Evolutionary conservation across 495 filamentous ascomycete genomes (phyloP), one percentile per base, ranked within the genome.

Genomic region (Aspergillus bertholletiae): DNA sequence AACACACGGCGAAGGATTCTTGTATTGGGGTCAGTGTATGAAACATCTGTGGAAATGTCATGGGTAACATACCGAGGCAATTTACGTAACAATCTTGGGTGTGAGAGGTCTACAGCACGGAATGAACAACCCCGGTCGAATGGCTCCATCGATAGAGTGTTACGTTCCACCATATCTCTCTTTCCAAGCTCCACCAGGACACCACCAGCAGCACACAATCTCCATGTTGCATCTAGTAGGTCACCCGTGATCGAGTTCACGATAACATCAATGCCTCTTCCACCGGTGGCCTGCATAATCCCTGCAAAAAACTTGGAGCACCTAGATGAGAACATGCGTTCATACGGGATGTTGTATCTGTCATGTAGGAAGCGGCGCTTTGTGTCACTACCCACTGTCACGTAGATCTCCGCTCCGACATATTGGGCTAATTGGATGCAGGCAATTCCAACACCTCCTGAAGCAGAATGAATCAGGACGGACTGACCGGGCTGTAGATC

Each of bases 381-480:
- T 26, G 73, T 67, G 0, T 68, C 49, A 1, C 55, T 72, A 0
- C 84, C 76, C 1, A 85, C 66, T 9, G 65, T 70, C 1, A 64
- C 55, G 55, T 61, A 75, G 8, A 76, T 66, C 21, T 65, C 53
- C 1, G 69, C 72, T 13, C 66, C 68, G 17, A 69, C 48, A 34
- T 59, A 47, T 27, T 60, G 60, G 4, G 69, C 66, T 20, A 77
- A 34, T 37, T 69, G 61, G 20, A 79, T 70, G 3, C 67, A 63
- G 20, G 71, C 71, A 49, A 75, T 65, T 5, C 78, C 77, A 11
- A 74, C 66, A 5, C 67, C 76, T 7, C 79, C 76, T 4, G 74
- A 61, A 0, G 66, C 75, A 11, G 71, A 60, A 46, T 77, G 75
- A 32, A 80, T 75, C 0, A 81, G 65, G 5, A 80, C 59, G 0